A percentile compares a stretch with the other conserved stretches of the same genome.
phyloP scores from a whole-genome alignment of 306 rosid species.

The Hippophae tibetana region DNA sequence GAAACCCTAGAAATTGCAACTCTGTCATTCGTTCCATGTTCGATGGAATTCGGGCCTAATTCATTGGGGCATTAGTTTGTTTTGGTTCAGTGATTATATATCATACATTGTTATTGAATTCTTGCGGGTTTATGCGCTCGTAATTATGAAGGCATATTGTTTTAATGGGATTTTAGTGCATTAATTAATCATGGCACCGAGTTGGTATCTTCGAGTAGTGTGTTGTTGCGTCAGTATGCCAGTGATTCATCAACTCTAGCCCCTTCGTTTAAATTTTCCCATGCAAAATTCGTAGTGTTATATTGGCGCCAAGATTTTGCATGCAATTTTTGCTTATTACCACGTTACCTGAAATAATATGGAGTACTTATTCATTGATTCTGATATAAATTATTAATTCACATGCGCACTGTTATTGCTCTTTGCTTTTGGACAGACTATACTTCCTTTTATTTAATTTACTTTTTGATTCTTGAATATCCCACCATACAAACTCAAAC shows the following conservation, averaged over 20 bases:
- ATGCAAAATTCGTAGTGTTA: conserved; percentile 25
- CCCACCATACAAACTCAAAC: too few species aligned
- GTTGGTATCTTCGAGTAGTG: conserved; percentile 21
- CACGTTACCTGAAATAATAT: conserved; percentile 3
- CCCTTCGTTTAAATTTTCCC: conserved; percentile 8
- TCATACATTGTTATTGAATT: conserved; percentile 59
- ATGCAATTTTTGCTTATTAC: conserved; percentile 24
- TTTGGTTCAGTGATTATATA: conserved; percentile 18
- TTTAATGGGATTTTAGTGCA: conserved; percentile 26
- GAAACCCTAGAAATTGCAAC: conserved; percentile 79
- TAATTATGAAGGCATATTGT: conserved; percentile 17
- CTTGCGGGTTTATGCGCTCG: conserved; percentile 19
- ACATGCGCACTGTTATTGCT: too few species aligned
- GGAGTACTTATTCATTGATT: too few species aligned
- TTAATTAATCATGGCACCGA: conserved; percentile 11
- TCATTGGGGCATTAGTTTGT: conserved; percentile 13
- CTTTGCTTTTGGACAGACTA: too few species aligned
- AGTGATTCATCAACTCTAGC: conserved; percentile 24
- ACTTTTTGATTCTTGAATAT: too few species aligned
- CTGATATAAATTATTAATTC: too few species aligned
- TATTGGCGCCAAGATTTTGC: conserved; percentile 39
- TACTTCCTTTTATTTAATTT: too few species aligned
- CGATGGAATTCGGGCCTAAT: conserved; percentile 41
- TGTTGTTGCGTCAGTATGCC: conserved; percentile 24
- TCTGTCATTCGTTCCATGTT: conserved; percentile 27